Conservation (phyloP, 2,329 filamentous ascomycete genomes). For the Cercospora canescens region DNA sequence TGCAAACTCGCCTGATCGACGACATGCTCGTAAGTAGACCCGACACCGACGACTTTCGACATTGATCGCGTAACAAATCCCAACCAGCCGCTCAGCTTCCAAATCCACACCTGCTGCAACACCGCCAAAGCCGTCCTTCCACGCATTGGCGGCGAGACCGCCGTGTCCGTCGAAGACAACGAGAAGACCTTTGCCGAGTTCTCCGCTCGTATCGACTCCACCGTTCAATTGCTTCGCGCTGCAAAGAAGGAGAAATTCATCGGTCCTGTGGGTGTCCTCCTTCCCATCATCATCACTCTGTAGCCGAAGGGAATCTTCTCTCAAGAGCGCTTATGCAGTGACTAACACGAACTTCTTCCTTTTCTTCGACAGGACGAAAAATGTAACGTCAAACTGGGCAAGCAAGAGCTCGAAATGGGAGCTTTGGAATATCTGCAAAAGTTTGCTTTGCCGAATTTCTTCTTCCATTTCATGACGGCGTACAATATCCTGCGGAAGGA, state of each 20-base stretch:
- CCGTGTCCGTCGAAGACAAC: constrained; percentile 12
- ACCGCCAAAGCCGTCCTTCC: constrained; percentile 42
- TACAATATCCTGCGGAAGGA: constrained; percentile 63
- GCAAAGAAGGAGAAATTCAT: constrained; percentile 47
- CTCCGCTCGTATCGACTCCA: constrained; percentile 48
- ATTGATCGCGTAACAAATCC: not conserved
- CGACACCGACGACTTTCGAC: not conserved
- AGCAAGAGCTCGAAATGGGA: constrained; percentile 38
- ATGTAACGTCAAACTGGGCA: not conserved
- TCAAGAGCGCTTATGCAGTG: not conserved
- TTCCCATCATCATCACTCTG: not conserved
- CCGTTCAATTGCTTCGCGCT: constrained; percentile 48
- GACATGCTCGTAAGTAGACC: constrained; percentile 46
- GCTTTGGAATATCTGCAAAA: constrained; percentile 49
- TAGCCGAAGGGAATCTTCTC: not conserved
- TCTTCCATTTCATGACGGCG: constrained; percentile 61
- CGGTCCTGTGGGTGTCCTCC: constrained; percentile 24
- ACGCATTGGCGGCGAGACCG: constrained; percentile 38
- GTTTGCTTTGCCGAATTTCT: constrained; percentile 60
- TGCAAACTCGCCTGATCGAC: constrained; percentile 45
- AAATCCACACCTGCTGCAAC: constrained; percentile 49
- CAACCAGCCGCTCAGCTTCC: constrained; percentile 44
- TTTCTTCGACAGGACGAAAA: not conserved
- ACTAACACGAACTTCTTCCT: not conserved
- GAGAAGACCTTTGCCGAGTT: constrained; percentile 54